Evolutionary conservation across 2,329 filamentous ascomycete species (phyloP).

Genomic region (Zymoseptoria brevis): DNA sequence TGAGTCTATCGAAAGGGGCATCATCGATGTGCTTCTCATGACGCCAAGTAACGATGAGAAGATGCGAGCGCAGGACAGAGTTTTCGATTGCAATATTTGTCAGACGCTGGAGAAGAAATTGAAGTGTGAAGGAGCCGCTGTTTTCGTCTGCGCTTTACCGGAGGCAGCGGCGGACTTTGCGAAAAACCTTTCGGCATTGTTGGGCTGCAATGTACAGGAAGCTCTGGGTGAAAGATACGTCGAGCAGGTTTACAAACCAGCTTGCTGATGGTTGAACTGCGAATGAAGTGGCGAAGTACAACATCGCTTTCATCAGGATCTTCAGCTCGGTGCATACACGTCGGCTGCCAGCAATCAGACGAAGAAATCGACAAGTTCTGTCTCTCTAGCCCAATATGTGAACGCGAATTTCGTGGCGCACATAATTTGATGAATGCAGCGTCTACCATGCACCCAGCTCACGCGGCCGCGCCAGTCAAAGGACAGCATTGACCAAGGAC

Average conservation of each 20-base stretch:
- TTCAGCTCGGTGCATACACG: too few species aligned
- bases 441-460: too few species aligned
- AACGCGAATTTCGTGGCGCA: too few species aligned
- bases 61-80: neutral
- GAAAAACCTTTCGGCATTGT: neutral
- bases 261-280: neutral
- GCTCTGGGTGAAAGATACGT: neutral
- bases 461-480: too few species aligned
- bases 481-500: too few species aligned
- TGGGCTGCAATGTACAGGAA: neutral
- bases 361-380: too few species aligned
- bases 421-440: too few species aligned
- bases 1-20: neutral
- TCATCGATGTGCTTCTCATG: neutral
- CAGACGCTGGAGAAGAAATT: neutral
- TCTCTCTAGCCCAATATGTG: too few species aligned
- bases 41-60: neutral
- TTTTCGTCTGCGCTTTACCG: neutral
- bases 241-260: neutral
- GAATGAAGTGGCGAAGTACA: neutral
- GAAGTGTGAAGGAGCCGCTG: neutral
- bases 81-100: neutral
- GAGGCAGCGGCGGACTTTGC: neutral
- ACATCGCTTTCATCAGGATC: neutral
- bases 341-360: too few species aligned